These are phyloP conservation scores for Mycena maculata DNA, from an alignment of 768 basidiomycete genomes.

Conservation along the genomic window DNA sequence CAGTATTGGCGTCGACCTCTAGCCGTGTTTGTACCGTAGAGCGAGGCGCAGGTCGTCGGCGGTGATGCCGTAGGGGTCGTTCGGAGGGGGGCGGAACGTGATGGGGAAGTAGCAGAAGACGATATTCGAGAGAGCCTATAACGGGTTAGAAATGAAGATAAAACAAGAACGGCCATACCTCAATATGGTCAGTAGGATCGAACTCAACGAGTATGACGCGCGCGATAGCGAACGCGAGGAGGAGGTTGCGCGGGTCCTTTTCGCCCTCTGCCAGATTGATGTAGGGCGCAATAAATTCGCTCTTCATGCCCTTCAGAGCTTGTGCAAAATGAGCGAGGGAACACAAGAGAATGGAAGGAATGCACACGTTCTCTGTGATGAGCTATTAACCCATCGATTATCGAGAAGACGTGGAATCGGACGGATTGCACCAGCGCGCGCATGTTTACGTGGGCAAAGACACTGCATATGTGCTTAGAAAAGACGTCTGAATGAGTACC, in stretches of 20 bases:
- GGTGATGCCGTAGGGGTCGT: conserved; percentile 93
- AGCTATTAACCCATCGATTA: conserved; percentile 83
- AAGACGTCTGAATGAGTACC: neutral
- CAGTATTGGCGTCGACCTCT: neutral
- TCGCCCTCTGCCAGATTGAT: conserved; percentile 90
- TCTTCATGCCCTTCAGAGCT: conserved; percentile 81
- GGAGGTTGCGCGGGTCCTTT: conserved; percentile 95
- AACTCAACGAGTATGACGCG: conserved; percentile 91
- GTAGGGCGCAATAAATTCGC: conserved; percentile 81
- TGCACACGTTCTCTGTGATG: conserved; percentile 72
- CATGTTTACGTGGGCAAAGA: conserved; percentile 86
- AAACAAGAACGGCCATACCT: conserved; percentile 61
- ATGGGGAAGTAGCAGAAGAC: conserved; percentile 99
- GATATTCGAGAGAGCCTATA: conserved; percentile 90
- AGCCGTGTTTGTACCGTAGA: conserved; percentile 63
- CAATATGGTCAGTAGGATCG: conserved; percentile 77
- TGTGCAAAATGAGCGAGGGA: conserved; percentile 18
- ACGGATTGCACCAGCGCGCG: conserved; percentile 83
- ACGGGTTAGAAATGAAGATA: neutral
- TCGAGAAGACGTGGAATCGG: conserved; percentile 82
- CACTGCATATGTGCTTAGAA: conserved; percentile 53
- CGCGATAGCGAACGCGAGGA: conserved; percentile 89
- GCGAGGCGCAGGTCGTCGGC: conserved; percentile 84
- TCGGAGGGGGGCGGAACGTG: conserved; percentile 92
- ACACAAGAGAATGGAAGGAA: neutral